Percentiles rank a stretch among this genome's conserved stretches.
phyloP scores from a whole-genome alignment of 2,329 filamentous ascomycete species.

The Trichophaea hybrida region DNA sequence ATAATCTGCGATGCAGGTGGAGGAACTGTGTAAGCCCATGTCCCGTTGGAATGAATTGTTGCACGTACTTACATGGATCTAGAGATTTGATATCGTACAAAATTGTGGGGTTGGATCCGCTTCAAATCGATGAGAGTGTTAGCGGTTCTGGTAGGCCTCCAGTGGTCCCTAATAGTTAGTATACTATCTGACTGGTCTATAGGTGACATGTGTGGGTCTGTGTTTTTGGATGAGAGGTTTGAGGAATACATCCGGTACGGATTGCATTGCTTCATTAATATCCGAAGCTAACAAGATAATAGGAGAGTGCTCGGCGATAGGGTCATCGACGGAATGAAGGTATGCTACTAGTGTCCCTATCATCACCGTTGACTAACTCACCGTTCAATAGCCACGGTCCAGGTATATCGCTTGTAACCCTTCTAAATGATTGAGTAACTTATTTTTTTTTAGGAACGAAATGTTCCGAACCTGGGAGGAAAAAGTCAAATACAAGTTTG shows the following conservation, averaged over 20 bases:
- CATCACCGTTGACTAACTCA: no score
- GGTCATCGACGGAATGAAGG: constrained; percentile 57
- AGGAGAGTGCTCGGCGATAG: constrained; percentile 49
- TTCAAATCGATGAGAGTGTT: constrained; percentile 63
- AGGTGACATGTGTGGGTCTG: constrained; percentile 37
- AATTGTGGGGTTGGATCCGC: constrained; percentile 56
- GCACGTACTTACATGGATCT: not conserved
- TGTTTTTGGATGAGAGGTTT: constrained; percentile 28
- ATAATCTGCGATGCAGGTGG: constrained; percentile 45
- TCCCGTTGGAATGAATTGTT: not conserved
- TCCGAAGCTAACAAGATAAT: constrained; percentile 49
- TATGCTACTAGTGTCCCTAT: no score
- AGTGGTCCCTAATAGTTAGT: not conserved
- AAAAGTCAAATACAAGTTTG: constrained; percentile 19
- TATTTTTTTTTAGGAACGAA: not conserved
- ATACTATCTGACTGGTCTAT: constrained; percentile 32
- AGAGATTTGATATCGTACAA: constrained; percentile 57
- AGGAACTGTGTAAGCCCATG: constrained; percentile 41
- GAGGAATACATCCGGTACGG: constrained; percentile 2
- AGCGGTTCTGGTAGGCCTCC: constrained; percentile 39
- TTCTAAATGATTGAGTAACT: no score
- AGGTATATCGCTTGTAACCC: no score
- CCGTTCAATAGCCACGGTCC: no score
- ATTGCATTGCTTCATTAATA: no score
- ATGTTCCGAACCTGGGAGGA: constrained; percentile 8